Conservation (phyloP, 768 basidiomycete species). For the Suillus sp. region DNA sequence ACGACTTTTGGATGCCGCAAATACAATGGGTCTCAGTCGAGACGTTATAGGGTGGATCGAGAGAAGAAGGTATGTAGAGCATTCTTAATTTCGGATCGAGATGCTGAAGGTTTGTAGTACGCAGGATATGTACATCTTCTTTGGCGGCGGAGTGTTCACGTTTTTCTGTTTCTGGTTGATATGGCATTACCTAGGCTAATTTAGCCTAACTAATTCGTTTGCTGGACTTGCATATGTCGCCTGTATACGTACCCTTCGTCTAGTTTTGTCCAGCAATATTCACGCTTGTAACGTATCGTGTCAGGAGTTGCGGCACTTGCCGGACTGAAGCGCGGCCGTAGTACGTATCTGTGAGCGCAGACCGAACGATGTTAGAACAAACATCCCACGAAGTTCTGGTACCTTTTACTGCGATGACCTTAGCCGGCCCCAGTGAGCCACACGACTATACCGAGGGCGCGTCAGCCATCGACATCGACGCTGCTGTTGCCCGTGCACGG, state of each 20-base stretch:
- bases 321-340: neutral
- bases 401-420: conserved; percentile 20
- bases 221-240: conserved; percentile 4
- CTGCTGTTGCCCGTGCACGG: conserved; percentile 58
- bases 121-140: conserved; percentile 94
- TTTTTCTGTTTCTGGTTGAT: conserved; percentile 94
- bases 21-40: conserved; percentile 90
- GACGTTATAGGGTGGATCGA: conserved; percentile 99
- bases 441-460: conserved; percentile 89
- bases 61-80: conserved; percentile 67
- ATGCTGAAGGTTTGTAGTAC: conserved; percentile 52
- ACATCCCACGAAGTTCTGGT: neutral
- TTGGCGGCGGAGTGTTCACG: conserved; percentile 81
- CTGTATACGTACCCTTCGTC: conserved; percentile 4
- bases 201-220: neutral
- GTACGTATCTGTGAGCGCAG: neutral
- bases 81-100: neutral
- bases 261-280: neutral
- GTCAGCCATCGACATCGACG: conserved; percentile 69
- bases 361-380: neutral
- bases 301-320: conserved; percentile 1
- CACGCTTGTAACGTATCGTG: neutral
- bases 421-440: conserved; percentile 17
- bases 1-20: conserved; percentile 85
- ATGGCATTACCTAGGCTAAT: conserved; percentile 81